These are phyloP conservation scores for Fusarium liriodendri DNA, from an alignment of 2,329 filamentous ascomycete species.

Conservation along the genomic window DNA sequence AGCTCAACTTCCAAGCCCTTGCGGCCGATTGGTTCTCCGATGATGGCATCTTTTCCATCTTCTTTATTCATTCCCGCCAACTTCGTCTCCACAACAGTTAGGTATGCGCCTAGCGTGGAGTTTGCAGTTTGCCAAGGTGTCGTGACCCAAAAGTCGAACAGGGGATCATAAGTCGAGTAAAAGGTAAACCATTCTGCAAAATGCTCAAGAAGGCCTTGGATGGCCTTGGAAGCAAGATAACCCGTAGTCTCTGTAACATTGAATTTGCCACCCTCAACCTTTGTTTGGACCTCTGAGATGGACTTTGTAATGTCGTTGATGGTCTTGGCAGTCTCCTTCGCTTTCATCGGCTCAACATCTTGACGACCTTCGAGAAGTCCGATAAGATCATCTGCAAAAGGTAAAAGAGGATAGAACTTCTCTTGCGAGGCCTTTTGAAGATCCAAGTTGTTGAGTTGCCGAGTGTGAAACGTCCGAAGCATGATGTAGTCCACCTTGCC, in stretches of 20 bases:
- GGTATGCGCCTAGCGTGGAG: not conserved
- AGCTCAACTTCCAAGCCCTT: slow-evolving; percentile 26
- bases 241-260: slow-evolving; percentile 30
- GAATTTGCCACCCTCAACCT: slow-evolving; percentile 12
- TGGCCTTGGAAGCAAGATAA: slow-evolving; percentile 19
- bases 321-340: slow-evolving; percentile 11
- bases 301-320: slow-evolving; percentile 28
- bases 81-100: slow-evolving; percentile 13
- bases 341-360: slow-evolving; percentile 29
- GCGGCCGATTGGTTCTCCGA: slow-evolving; percentile 26
- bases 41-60: slow-evolving; percentile 8
- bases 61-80: slow-evolving; percentile 22
- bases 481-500: slow-evolving; percentile 31
- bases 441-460: slow-evolving; percentile 24
- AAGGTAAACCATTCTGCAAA: slow-evolving; percentile 26
- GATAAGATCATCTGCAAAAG: slow-evolving; percentile 14
- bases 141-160: slow-evolving; percentile 34
- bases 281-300: slow-evolving; percentile 4
- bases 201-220: slow-evolving; percentile 5
- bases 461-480: slow-evolving; percentile 26
- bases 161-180: slow-evolving; percentile 28
- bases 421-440: slow-evolving; percentile 8
- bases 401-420: not conserved
- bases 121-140: slow-evolving; percentile 26
- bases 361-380: slow-evolving; percentile 26